Percentiles rank a stretch among this genome's conserved stretches.
These are phyloP conservation scores for Nematocida ausubeli DNA, from an alignment of 371 early-diverging fungal species.

Conservation along the genomic window DNA sequence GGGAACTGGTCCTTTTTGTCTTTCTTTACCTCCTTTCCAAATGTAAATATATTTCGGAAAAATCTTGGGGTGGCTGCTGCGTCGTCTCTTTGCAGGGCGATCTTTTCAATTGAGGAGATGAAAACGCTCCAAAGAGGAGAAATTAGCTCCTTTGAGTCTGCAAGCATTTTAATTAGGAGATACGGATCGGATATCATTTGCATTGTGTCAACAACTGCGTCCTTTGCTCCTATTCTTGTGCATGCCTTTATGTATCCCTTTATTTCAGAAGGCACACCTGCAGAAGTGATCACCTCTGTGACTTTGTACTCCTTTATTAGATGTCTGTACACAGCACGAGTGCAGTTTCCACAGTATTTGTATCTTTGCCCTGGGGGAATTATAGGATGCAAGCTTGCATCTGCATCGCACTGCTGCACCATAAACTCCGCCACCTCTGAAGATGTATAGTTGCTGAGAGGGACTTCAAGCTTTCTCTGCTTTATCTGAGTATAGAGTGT, in stretches of 20 bases:
- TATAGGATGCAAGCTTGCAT: not conserved
- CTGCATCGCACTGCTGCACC: constrained; percentile 10
- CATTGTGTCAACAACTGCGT: not conserved
- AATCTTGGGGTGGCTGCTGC: not conserved
- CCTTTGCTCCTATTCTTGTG: not conserved
- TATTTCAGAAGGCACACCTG: not conserved
- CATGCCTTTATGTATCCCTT: constrained; percentile 20
- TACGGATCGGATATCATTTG: not conserved
- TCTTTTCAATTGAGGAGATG: not conserved
- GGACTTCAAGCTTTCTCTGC: constrained; percentile 58
- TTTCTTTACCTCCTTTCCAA: constrained; percentile 49
- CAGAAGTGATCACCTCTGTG: not conserved
- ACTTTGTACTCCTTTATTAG: constrained; percentile 12
- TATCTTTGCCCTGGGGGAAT: not conserved
- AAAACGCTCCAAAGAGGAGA: constrained; percentile 5
- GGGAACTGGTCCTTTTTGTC: constrained; percentile 34
- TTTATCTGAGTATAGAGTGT: constrained; percentile 59
- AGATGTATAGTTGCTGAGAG: constrained; percentile 48
- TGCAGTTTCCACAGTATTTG: constrained; percentile 37
- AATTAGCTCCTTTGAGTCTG: not conserved
- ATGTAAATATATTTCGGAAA: constrained; percentile 31
- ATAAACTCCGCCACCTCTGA: constrained; percentile 6
- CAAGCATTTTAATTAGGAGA: constrained; percentile 4
- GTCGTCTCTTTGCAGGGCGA: not conserved
- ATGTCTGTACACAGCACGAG: constrained; percentile 16